A percentile compares a stretch with the other conserved stretches of the same genome.
Evolutionary conservation across 768 basidiomycete species (phyloP).

Genomic region (Boletales sp.): DNA sequence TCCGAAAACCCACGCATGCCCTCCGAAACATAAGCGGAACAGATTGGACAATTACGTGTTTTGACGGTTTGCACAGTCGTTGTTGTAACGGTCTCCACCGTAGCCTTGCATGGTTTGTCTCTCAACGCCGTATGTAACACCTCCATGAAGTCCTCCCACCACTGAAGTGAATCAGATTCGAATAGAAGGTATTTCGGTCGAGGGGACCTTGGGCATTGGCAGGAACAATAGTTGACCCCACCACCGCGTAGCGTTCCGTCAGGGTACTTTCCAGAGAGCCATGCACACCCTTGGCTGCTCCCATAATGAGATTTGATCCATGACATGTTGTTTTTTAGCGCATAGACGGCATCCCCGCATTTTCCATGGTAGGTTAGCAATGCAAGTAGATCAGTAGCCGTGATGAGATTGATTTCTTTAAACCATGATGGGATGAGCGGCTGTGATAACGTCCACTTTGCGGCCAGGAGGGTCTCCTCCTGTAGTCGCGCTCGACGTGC

Average conservation of each 20-base stretch:
- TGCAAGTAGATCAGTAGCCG: background rate
- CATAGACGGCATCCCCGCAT: too few species aligned
- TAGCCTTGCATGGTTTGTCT: constrained; percentile 20
- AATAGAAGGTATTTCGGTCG: background rate
- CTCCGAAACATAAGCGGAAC: background rate
- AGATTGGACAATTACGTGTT: background rate
- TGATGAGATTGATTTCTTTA: background rate
- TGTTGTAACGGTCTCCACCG: background rate
- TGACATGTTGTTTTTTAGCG: too few species aligned
- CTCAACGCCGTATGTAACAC: background rate
- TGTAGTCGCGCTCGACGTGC: background rate
- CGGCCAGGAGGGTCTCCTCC: background rate
- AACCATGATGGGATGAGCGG: background rate
- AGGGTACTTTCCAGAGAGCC: too few species aligned
- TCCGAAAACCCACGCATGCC: constrained; percentile 15
- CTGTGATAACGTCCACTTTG: background rate
- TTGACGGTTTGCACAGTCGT: background rate
- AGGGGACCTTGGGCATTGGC: background rate
- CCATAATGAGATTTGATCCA: too few species aligned
- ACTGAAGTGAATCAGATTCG: background rate
- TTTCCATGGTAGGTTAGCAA: background rate
- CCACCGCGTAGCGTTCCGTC: too few species aligned
- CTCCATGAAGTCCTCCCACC: constrained; percentile 20
- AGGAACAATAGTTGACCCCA: too few species aligned
- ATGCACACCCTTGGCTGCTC: too few species aligned